Evolutionary conservation across 139 green algal genomes (phyloP).

Genomic region (Desmodesmus armatus): DNA sequence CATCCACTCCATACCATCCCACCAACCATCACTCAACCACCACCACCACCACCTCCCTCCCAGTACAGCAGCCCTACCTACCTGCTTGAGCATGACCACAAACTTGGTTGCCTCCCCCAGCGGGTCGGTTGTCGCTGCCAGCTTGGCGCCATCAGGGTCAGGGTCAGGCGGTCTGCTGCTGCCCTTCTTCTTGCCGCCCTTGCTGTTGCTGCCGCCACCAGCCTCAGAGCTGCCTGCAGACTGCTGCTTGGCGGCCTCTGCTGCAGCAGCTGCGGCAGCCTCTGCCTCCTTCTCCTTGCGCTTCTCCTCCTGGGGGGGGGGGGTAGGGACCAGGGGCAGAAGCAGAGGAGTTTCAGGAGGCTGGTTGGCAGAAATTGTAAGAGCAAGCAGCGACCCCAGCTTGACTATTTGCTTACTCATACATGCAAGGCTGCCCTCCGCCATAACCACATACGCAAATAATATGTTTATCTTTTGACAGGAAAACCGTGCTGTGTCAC

Average conservation of each 20-base stretch:
- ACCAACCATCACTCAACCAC: neutral
- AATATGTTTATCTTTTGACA: neutral
- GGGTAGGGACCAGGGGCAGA: too few species aligned
- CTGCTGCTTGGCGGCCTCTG: slow-evolving; percentile 47
- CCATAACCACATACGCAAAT: too few species aligned
- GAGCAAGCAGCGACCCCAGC: neutral
- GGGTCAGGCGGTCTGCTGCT: slow-evolving; percentile 75
- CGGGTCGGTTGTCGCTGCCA: slow-evolving; percentile 80
- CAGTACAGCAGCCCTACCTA: slow-evolving; percentile 45
- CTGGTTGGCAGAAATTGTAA: neutral
- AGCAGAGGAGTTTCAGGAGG: slow-evolving; percentile 4
- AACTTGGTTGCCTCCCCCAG: slow-evolving; percentile 91
- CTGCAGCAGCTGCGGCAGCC: slow-evolving; percentile 46
- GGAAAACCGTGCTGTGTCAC: too few species aligned
- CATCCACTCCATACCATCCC: too few species aligned
- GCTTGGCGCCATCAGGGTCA: slow-evolving; percentile 88
- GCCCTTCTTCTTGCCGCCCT: slow-evolving; percentile 24
- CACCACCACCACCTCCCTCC: slow-evolving; percentile 33
- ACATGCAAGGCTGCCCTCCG: too few species aligned
- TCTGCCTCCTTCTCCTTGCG: slow-evolving; percentile 54
- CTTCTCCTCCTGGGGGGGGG: slow-evolving; percentile 52
- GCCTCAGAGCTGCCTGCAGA: too few species aligned
- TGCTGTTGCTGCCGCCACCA: slow-evolving; percentile 33
- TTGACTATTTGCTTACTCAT: too few species aligned
- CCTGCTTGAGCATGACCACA: slow-evolving; percentile 74